Base-by-base conservation (phyloP, 1,284 basidiomycete genomes). In the Melanopsichium pennsylvanicum region DNA sequence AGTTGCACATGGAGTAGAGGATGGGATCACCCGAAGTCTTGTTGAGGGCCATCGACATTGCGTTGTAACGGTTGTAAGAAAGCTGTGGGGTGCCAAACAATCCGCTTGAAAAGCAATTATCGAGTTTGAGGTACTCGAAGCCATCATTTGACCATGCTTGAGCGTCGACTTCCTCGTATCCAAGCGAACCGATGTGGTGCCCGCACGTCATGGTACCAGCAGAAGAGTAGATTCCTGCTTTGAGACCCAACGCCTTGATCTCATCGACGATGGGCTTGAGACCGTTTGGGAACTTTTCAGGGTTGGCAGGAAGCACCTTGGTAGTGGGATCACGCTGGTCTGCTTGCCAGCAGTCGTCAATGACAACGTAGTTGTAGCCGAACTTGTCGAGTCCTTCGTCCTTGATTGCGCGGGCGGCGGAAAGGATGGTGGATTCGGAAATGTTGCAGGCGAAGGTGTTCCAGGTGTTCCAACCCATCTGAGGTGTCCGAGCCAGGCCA, bases 31-130 rank as follows among this genome's bases (percentile, higher is more conserved):
- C 83, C 0, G 84, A 85, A 0, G 81, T 82, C 43, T 59, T 45
- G 44, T 79, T 80, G 12, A 88, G 76, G 0, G 86, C 86, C 41
- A 85, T 81, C 44, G 82, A 75, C 86, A 88, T 88, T 2, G 82
- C 80, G 9, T 84, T 84, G 4, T 82, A 78, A 15, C 81, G 82
- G 13, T 60, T 41, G 34, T 54, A 54, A 1, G 66, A 70, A 12
- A 62, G 26, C 22, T 60, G 52, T 5, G 67, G 67, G 0, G 34
- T 57, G 3, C 55, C 55, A 12, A 21, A 16, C 23, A 41, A 5
- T 1, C 59, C 59, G 8, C 43, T 36, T n/a, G 19, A 83, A 64
- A 84, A 85, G 71, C 84, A 83, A 83, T 69, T 39, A 46, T 40
- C 49, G 36, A 47, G 79, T 77, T 74, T 84, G n/a, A 84, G 78